Evolutionary conservation across 2,329 filamentous ascomycete genomes (phyloP).

Genomic region (Fusarium miscanthi): DNA sequence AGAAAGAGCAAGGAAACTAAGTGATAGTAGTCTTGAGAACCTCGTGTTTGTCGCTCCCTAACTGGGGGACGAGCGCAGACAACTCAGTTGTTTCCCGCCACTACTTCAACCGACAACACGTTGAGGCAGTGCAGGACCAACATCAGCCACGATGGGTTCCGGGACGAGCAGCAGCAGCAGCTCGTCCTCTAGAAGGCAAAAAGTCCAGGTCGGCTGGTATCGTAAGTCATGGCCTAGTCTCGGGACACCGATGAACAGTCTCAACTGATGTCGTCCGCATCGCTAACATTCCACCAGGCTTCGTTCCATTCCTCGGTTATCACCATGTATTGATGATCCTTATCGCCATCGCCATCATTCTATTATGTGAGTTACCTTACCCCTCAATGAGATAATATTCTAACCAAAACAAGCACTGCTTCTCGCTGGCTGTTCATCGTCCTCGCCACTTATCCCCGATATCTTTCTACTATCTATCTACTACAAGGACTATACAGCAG

Average conservation of each 20-base stretch:
- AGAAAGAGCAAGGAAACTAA: constrained; percentile 31
- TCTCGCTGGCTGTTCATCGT: constrained; percentile 95
- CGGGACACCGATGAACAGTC: constrained; percentile 32
- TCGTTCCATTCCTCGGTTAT: constrained; percentile 76
- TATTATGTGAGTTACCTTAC: constrained; percentile 79
- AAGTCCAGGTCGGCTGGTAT: constrained; percentile 62
- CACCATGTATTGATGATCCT: constrained; percentile 97
- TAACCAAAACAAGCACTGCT: constrained; percentile 74
- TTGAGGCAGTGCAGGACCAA: constrained; percentile 34
- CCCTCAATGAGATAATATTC: not conserved
- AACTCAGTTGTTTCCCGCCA: constrained; percentile 24
- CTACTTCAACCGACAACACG: constrained; percentile 11
- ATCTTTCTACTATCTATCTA: constrained; percentile 99
- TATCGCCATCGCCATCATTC: constrained; percentile 91
- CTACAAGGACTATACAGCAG: constrained; percentile 87
- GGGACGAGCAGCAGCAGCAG: constrained; percentile 42
- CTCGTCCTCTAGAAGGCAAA: constrained; percentile 47
- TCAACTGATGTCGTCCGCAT: not conserved
- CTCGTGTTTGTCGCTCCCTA: constrained; percentile 40
- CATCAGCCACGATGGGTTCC: constrained; percentile 40
- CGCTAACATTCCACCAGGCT: constrained; percentile 58
- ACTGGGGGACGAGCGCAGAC: constrained; percentile 41
- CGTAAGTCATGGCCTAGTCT: constrained; percentile 51
- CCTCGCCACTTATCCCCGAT: constrained; percentile 90
- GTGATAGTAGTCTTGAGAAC: constrained; percentile 16